Percentiles rank a stretch among this genome's conserved stretches.
These are phyloP conservation scores for Fusarium protoensiforme DNA, from an alignment of 2,329 filamentous ascomycete genomes.

Conservation along the genomic window DNA sequence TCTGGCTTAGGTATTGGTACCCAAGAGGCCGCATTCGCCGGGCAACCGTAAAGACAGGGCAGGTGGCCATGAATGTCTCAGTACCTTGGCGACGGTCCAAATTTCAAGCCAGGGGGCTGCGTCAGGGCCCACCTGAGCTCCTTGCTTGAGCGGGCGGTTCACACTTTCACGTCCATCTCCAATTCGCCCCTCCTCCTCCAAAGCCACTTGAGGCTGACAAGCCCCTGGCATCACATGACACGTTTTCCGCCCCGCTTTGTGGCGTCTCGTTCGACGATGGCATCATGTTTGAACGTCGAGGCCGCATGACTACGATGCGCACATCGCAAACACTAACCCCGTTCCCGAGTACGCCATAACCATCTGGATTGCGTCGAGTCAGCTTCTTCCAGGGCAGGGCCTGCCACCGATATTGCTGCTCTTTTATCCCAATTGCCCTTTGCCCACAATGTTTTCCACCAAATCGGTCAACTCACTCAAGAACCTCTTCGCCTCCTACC, in stretches of 20 bases:
- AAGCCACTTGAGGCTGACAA: slow-evolving; percentile 29
- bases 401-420: slow-evolving; percentile 19
- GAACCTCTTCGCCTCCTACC: slow-evolving; percentile 55
- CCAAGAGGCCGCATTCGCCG: background rate
- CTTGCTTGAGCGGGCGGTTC: slow-evolving; percentile 30
- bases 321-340: slow-evolving; percentile 5
- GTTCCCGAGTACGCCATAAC: slow-evolving; percentile 7
- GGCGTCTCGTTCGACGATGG: slow-evolving; percentile 41
- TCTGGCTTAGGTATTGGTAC: slow-evolving; percentile 33
- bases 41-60: slow-evolving; percentile 8
- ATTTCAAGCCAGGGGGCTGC: slow-evolving; percentile 26
- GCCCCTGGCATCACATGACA: slow-evolving; percentile 40
- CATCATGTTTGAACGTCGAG: slow-evolving; percentile 33
- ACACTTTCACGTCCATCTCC: slow-evolving; percentile 7
- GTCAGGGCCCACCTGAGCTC: slow-evolving; percentile 42
- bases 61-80: slow-evolving; percentile 26
- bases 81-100: slow-evolving; percentile 35
- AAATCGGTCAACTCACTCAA: slow-evolving; percentile 51
- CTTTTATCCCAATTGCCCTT: slow-evolving; percentile 48
- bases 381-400: slow-evolving; percentile 5
- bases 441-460: slow-evolving; percentile 51
- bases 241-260: slow-evolving; percentile 24
- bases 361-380: background rate
- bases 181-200: slow-evolving; percentile 5
- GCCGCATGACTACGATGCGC: slow-evolving; percentile 21